A percentile compares a stretch with the other conserved stretches of the same genome.
phyloP scores from a whole-genome alignment of 139 green algal genomes.

The Diplosphaera chodatii region DNA sequence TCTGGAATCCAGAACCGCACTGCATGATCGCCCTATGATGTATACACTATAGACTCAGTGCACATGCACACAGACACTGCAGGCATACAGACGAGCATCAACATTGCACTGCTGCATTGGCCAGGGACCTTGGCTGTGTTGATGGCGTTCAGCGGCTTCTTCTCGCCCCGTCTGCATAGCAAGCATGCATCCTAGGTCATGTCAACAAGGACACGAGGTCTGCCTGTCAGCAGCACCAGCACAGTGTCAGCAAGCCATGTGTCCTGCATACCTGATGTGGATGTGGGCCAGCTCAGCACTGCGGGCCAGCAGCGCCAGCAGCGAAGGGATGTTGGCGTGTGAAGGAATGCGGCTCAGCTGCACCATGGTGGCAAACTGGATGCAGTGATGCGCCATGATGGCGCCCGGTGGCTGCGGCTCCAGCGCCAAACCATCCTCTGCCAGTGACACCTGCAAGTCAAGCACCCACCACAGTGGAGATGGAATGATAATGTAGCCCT shows the following conservation, averaged over 20 bases:
- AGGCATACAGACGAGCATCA: too few species aligned
- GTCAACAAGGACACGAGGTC: too few species aligned
- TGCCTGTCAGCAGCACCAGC: too few species aligned
- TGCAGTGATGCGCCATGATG: conserved; percentile 75
- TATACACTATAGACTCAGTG: too few species aligned
- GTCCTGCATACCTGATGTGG: background rate
- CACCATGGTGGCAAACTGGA: conserved; percentile 57
- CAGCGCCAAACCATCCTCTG: conserved; percentile 50
- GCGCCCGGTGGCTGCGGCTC: conserved; percentile 41
- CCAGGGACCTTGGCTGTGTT: conserved; percentile 28
- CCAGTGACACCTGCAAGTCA: conserved; percentile 30
- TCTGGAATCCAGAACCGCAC: conserved; percentile 50
- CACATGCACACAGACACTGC: too few species aligned
- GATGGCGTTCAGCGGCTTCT: conserved; percentile 59
- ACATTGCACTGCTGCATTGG: too few species aligned
- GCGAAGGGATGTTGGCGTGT: conserved; percentile 40
- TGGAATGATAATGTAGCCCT: too few species aligned
- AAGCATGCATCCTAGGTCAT: too few species aligned
- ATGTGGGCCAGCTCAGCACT: conserved; percentile 50
- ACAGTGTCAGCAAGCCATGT: conserved; percentile 9
- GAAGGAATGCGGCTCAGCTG: conserved; percentile 20
- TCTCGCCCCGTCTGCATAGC: conserved; percentile 51
- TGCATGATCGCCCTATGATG: conserved; percentile 6
- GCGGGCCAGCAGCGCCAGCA: conserved; percentile 50
- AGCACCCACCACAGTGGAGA: too few species aligned